These are phyloP conservation scores for Lactifluus piperatus DNA, from an alignment of 768 basidiomycete genomes.

Conservation along the genomic window DNA sequence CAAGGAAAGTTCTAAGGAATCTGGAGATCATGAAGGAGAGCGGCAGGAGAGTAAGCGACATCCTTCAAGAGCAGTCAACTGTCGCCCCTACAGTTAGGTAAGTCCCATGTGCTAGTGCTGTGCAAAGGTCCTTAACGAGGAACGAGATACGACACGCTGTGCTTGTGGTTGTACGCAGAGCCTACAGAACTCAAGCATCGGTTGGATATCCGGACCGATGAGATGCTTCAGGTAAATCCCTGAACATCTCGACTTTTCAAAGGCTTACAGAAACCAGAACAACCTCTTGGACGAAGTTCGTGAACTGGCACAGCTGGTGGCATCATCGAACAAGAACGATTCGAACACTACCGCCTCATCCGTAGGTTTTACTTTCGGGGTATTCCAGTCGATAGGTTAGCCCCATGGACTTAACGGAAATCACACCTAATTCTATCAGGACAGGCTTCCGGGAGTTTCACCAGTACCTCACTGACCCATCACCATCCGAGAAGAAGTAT, in stretches of 20 bases:
- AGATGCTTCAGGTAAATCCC: slow-evolving; percentile 74
- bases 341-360: not conserved
- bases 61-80: slow-evolving; percentile 54
- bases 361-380: slow-evolving; percentile 68
- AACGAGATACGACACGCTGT: slow-evolving; percentile 70
- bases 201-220: slow-evolving; percentile 73
- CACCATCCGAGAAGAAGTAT: slow-evolving; percentile 33
- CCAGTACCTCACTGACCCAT: slow-evolving; percentile 43
- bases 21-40: slow-evolving; percentile 70
- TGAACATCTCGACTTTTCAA: not conserved
- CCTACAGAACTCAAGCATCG: slow-evolving; percentile 52
- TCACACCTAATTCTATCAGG: not conserved
- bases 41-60: slow-evolving; percentile 55
- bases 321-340: not conserved
- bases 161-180: slow-evolving; percentile 87
- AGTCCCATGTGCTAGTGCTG: not conserved
- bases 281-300: slow-evolving; percentile 78
- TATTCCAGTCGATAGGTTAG: slow-evolving; percentile 90
- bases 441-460: slow-evolving; percentile 91
- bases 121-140: not conserved
- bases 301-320: slow-evolving; percentile 33
- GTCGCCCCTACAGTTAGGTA: slow-evolving; percentile 44
- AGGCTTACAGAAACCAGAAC: slow-evolving; percentile 2
- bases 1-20: slow-evolving; percentile 79
- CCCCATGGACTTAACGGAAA: not conserved